These are phyloP conservation scores for Cercospora canescens DNA, from an alignment of 2,329 filamentous ascomycete genomes.

Conservation along the genomic window DNA sequence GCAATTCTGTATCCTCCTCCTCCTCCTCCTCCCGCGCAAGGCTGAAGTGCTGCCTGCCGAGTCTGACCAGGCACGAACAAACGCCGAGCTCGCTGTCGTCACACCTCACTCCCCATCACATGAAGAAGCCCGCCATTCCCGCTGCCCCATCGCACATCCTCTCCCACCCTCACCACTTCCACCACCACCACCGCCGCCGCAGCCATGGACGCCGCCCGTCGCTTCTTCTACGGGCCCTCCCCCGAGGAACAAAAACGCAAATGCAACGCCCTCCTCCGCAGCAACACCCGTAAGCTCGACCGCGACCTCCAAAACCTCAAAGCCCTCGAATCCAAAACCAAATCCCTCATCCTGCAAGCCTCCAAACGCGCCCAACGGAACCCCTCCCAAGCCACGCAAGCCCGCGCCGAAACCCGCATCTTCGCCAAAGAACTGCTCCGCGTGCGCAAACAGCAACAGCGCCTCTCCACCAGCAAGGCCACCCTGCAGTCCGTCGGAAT, in stretches of 20 bases:
- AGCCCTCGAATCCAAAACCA: slow-evolving; percentile 78
- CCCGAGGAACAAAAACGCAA: slow-evolving; percentile 95
- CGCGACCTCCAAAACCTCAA: slow-evolving; percentile 83
- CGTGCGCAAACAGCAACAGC: slow-evolving; percentile 70
- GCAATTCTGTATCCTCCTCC: no score
- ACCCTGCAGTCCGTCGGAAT: slow-evolving; percentile 92
- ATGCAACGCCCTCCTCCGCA: slow-evolving; percentile 86
- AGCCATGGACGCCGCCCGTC: slow-evolving; percentile 80
- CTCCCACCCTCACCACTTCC: neutral
- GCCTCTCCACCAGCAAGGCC: slow-evolving; percentile 83
- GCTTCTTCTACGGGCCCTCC: slow-evolving; percentile 88
- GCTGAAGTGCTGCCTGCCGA: neutral
- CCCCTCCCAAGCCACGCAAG: slow-evolving; percentile 75
- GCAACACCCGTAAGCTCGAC: slow-evolving; percentile 91
- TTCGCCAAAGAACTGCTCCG: slow-evolving; percentile 88
- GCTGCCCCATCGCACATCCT: no score
- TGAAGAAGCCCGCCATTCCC: neutral
- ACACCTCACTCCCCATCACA: neutral
- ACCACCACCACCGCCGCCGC: neutral
- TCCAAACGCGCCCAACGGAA: slow-evolving; percentile 79
- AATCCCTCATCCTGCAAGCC: slow-evolving; percentile 78
- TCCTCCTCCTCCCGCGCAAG: no score
- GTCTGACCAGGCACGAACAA: neutral
- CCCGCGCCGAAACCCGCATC: slow-evolving; percentile 76
- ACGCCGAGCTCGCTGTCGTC: neutral